phyloP scores from a whole-genome alignment of 805 yeast species.

The Clavispora phyllophila region DNA sequence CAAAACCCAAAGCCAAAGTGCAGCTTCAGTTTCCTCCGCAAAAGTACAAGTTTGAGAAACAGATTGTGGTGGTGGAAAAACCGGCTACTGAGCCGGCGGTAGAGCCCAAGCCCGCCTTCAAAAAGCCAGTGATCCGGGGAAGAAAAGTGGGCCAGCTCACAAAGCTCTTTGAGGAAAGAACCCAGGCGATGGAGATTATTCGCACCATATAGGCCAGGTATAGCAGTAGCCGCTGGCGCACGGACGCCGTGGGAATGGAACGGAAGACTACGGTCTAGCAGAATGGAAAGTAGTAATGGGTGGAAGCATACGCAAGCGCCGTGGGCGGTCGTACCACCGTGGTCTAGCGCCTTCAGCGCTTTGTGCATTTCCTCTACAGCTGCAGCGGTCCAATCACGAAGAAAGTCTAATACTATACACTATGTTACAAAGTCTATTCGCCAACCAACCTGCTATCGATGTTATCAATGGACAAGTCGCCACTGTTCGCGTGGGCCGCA shows the following conservation, averaged over 20 bases:
- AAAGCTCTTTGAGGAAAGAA: slow-evolving; percentile 57
- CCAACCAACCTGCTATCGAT: slow-evolving; percentile 43
- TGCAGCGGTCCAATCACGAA: too few relatives aligned
- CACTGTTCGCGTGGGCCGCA: slow-evolving; percentile 24
- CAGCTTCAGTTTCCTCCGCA: slow-evolving; percentile 34
- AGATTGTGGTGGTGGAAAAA: not conserved
- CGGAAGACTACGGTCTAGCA: too few relatives aligned
- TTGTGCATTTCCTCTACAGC: too few relatives aligned
- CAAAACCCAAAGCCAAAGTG: slow-evolving; percentile 2
- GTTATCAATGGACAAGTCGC: slow-evolving; percentile 38
- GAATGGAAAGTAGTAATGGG: too few relatives aligned
- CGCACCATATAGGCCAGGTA: slow-evolving; percentile 8
- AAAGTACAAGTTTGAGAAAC: slow-evolving; percentile 25
- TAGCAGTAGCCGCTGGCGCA: not conserved
- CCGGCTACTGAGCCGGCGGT: not conserved
- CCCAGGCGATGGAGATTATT: slow-evolving; percentile 33
- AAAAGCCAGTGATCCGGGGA: slow-evolving; percentile 45
- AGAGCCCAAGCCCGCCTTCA: slow-evolving; percentile 5
- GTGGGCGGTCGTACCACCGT: too few relatives aligned
- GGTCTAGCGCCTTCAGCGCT: too few relatives aligned
- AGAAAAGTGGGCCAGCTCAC: slow-evolving; percentile 61
- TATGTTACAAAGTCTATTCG: slow-evolving; percentile 24
- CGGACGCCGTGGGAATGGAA: too few relatives aligned
- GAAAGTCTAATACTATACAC: slow-evolving; percentile 11
- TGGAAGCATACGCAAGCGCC: too few relatives aligned